Evolutionary conservation across 2,329 filamentous ascomycete genomes (phyloP).

Genomic region (Sordariomycetes sp.): DNA sequence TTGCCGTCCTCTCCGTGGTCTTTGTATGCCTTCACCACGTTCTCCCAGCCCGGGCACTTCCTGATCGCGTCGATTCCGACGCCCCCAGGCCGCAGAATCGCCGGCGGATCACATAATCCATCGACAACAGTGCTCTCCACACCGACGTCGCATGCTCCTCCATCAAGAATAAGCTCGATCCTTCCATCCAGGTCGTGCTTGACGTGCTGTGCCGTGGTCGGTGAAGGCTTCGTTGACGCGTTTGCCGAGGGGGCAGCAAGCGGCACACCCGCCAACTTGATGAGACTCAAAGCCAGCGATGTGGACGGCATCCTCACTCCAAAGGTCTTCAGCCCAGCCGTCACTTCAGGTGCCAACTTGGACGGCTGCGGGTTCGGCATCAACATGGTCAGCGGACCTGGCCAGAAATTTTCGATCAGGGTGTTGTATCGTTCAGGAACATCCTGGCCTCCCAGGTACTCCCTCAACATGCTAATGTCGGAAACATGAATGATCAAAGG

Average conservation of each 20-base stretch:
- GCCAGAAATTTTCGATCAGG: constrained; percentile 82
- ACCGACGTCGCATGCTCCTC: constrained; percentile 76
- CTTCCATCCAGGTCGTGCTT: constrained; percentile 72
- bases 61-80: constrained; percentile 74
- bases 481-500: constrained; percentile 89
- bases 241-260: constrained; percentile 92
- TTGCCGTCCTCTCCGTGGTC: constrained; percentile 61
- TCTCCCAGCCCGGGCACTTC: constrained; percentile 69
- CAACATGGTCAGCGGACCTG: constrained; percentile 85
- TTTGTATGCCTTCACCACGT: constrained; percentile 68
- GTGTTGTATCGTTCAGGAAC: constrained; percentile 70
- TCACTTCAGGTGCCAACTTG: constrained; percentile 80
- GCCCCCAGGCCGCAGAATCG: constrained; percentile 78
- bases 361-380: constrained; percentile 65
- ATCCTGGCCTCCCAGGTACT: constrained; percentile 35
- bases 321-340: constrained; percentile 75
- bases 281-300: constrained; percentile 78
- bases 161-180: constrained; percentile 83
- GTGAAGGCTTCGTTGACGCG: constrained; percentile 85
- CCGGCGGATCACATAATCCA: constrained; percentile 71
- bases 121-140: constrained; percentile 97
- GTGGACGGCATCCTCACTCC: constrained; percentile 84
- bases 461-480: constrained; percentile 67
- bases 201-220: constrained; percentile 85
- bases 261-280: constrained; percentile 66